Base-by-base conservation (phyloP, 2,329 filamentous ascomycete species). In the Ilyonectria destructans region DNA sequence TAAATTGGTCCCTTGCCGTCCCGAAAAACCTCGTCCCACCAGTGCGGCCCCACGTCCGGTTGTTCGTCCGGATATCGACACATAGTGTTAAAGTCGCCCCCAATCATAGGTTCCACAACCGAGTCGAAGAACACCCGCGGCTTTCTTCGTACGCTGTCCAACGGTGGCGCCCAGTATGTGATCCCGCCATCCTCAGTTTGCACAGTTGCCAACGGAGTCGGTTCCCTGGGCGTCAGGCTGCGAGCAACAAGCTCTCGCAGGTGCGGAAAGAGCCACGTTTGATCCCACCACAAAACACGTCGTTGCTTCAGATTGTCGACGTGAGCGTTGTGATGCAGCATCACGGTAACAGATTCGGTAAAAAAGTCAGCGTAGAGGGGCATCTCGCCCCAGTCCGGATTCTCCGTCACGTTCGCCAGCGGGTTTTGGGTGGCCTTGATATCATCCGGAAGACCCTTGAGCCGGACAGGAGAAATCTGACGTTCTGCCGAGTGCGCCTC, bases 321-420 rank as follows among this genome's bases (percentile, higher is more conserved):
- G 12, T 72, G 68, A 0, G 73, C 71, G 6, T 76, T 75, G 58
- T 75, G 72, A 6, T 75, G 74, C 0, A 75, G 26, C 0, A 70
- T 63, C 0, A 67, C 73, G 0, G 73, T 71, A 37, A 75, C 61
- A 0, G 71, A 60, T 1, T 60, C 56, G 2, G 70, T 73, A 55
- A 43, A 75, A 19, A 73, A 75, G 8, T 75, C 73, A 0, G 40
- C 67, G 4, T 73, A 74, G 0, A 75, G 49, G 0, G 70, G 67
- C 43, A 75, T 58, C 1, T 71, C 70, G 0, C 63, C 69, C 75
- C 75, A 77, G 3, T 33, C 43, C 4, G 31, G 15, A 9, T 15
- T 51, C 6, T 9, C 2, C 15, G 31, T 46, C 13, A 31, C 4
- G 12, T 19, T 35, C 15, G n/a, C 19, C 26, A 70, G 45, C 5